Percentiles rank a stretch among this genome's conserved stretches.
phyloP scores from a whole-genome alignment of 2,329 filamentous ascomycete genomes.

The Exophiala oligosperma region DNA sequence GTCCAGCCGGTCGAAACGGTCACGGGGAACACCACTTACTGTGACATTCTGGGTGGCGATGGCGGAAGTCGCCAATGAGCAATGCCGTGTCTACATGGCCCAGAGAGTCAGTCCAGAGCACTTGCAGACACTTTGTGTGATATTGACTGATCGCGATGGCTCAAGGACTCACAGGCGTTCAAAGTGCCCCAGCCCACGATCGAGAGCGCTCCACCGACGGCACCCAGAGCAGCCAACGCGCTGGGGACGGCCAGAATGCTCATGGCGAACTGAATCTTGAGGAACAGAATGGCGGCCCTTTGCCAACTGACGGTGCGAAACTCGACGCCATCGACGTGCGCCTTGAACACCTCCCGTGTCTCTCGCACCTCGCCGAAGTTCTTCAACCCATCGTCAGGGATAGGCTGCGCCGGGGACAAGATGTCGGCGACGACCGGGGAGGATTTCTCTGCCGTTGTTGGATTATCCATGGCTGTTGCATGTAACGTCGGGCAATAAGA shows the following conservation, averaged over 20 bases:
- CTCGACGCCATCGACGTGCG: constrained; percentile 48
- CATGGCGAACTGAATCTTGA: constrained; percentile 49
- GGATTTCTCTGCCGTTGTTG: too few species aligned
- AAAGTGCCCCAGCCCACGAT: constrained; percentile 51
- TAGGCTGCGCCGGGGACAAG: too few species aligned
- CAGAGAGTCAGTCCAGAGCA: not conserved
- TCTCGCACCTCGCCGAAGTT: too few species aligned
- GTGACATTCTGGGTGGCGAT: constrained; percentile 54
- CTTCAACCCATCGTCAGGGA: too few species aligned
- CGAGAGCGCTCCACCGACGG: constrained; percentile 49
- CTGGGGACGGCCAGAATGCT: constrained; percentile 50
- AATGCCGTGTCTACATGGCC: constrained; percentile 32
- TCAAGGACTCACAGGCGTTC: constrained; percentile 42
- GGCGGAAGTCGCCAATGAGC: constrained; percentile 44
- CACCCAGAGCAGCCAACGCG: constrained; percentile 48
- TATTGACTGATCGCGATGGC: too few species aligned
- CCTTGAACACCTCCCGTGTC: constrained; percentile 50
- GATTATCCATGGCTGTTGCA: too few species aligned
- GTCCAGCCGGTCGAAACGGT: too few species aligned
- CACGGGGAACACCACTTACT: not conserved
- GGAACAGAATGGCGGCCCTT: constrained; percentile 54
- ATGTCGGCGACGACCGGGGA: too few species aligned
- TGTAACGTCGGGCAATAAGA: too few species aligned
- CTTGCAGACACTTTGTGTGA: too few species aligned
- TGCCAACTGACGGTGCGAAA: constrained; percentile 57